Evolutionary conservation across 441 rosid species (phyloP), one percentile per base, ranked within the genome.

Genomic region (Viola pubescens): DNA sequence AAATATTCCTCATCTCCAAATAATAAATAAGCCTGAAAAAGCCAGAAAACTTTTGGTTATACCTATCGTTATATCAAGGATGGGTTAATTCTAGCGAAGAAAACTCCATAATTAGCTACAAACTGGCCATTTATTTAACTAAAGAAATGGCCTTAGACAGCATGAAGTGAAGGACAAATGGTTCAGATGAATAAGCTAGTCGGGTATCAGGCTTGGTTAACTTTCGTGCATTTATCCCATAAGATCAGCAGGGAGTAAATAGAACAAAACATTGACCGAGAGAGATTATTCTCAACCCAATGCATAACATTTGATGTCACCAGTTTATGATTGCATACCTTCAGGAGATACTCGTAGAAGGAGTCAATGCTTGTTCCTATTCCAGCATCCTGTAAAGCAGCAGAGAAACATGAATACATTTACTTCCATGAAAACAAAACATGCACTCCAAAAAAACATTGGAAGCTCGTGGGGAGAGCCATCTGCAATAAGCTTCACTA

Each of bases 351-450:
- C 77, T 94, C 99, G 54, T 90, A 94, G 77, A 94, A 94, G 44
- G 99, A 94, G 73, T 94, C 97, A 67, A 94, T 90, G 75, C 97
- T 94, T 70, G 99, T 88, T 62, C 97, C 97, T 63, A 94, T 94
- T 75, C 97, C 99, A 69, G 99, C 96, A 84, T 94, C 99, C 99
- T 94, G 87, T 67, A 79, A 79, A 74, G 64, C 69, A 77, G 37
- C 57, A 53, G 57, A 46, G 37, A 59, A 55, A 63, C 41, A 13
- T 53, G 55, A 45, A 55, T 56, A 7, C 12, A 51, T 59, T 56
- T 48, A 12, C 54, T 37, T 42, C 34, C 34, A 40, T 44, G 9
- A 44, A 62, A 56, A 26, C 34, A 26, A 26, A 26, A 26, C 34
- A 26, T 26, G 34, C 34, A 1, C 34, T 26, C 34, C 34, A 26